A percentile compares a stretch with the other conserved stretches of the same genome.
These are phyloP conservation scores for Eucalyptus coolabah DNA, from an alignment of 345 rosid species.

Conservation along the genomic window DNA sequence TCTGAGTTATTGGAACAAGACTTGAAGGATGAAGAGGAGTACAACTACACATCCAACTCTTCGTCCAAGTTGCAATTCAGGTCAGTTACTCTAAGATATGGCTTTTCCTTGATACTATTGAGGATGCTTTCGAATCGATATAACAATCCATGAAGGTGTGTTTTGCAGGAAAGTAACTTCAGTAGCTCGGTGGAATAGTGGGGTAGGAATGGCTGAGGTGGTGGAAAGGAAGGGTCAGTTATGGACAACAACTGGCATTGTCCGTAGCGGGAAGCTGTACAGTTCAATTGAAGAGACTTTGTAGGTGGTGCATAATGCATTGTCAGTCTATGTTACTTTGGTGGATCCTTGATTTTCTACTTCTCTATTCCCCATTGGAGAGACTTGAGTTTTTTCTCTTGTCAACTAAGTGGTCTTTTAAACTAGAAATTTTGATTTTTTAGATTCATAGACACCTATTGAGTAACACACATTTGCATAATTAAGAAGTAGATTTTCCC, in stretches of 20 bases:
- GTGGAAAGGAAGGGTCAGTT: too few relatives aligned
- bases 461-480: neutral
- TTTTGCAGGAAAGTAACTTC: constrained; percentile 42
- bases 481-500: neutral
- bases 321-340: neutral
- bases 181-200: constrained; percentile 50
- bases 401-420: neutral
- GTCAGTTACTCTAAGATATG: neutral
- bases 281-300: constrained; percentile 68
- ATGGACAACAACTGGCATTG: too few relatives aligned
- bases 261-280: too few relatives aligned
- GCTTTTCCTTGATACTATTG: neutral
- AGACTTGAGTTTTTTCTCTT: neutral
- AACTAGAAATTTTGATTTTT: neutral
- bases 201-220: too few relatives aligned
- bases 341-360: neutral
- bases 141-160: neutral
- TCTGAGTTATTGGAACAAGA: neutral
- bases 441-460: neutral
- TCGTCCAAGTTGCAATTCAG: constrained; percentile 20
- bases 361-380: neutral
- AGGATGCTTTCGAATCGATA: neutral
- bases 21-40: constrained; percentile 4
- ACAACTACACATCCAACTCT: neutral
- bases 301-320: constrained; percentile 20